Conservation (phyloP, 2,329 filamentous ascomycete genomes). For the Aspergillus ustus region DNA sequence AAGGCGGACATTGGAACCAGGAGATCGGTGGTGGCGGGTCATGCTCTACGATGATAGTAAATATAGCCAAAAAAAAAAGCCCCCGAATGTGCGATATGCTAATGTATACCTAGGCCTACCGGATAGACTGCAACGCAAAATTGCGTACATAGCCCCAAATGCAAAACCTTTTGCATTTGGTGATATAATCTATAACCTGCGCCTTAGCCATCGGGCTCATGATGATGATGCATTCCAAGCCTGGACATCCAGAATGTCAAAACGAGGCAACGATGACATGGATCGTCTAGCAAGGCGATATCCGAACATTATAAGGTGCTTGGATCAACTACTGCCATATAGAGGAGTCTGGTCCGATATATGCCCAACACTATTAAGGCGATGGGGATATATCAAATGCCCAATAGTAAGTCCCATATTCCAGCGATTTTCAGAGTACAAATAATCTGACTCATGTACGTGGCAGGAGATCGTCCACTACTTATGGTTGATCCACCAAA, state of each 20-base stretch:
- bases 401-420: too few species aligned
- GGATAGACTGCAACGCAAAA: not conserved
- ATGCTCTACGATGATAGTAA: slow-evolving; percentile 2
- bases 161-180: not conserved
- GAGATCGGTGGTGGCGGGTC: not conserved
- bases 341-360: slow-evolving; percentile 1
- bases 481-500: not conserved
- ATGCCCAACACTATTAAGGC: not conserved
- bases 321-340: slow-evolving; percentile 1
- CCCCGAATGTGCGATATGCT: not conserved
- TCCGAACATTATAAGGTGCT: not conserved
- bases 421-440: too few species aligned
- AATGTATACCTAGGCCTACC: not conserved
- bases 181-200: not conserved
- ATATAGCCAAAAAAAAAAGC: not conserved
- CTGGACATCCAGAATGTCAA: not conserved
- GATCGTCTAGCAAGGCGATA: not conserved
- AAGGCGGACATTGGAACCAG: not conserved
- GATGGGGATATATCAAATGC: not conserved
- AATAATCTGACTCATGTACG: too few species aligned
- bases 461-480: slow-evolving; percentile 1
- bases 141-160: not conserved
- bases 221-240: not conserved
- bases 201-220: not conserved
- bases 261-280: not conserved